Evolutionary conservation across 176 grass and related monocot species (phyloP).

Genomic region (Raddia guianensis): DNA sequence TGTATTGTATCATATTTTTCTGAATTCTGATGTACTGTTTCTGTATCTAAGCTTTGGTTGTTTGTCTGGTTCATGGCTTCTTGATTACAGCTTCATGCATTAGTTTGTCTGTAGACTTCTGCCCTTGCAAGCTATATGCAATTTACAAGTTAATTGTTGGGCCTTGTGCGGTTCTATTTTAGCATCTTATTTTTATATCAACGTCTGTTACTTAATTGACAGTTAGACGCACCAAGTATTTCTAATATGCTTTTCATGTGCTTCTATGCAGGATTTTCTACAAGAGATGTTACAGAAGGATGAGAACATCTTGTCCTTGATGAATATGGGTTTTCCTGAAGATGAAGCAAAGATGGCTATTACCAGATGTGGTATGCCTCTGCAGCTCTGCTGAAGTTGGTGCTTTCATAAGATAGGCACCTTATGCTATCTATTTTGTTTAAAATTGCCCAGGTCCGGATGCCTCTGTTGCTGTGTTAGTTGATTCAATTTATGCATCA

Average conservation of each 20-base stretch:
- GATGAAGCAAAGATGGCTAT: slow-evolving; percentile 64
- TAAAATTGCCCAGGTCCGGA: slow-evolving; percentile 62
- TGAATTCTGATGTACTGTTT: neutral
- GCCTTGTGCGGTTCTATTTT: neutral
- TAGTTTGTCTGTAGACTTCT: neutral
- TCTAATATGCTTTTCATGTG: slow-evolving; percentile 23
- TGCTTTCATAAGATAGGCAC: neutral
- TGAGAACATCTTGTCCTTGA: slow-evolving; percentile 54
- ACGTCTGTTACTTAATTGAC: neutral
- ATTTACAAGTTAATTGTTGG: neutral
- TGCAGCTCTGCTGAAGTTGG: slow-evolving; percentile 1
- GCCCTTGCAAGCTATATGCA: neutral
- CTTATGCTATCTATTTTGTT: slow-evolving; percentile 33
- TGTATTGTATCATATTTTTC: neutral
- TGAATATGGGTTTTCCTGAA: slow-evolving; percentile 76
- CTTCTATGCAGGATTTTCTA: slow-evolving; percentile 64
- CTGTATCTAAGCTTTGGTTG: neutral
- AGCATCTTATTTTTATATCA: neutral
- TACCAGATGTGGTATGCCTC: slow-evolving; percentile 79
- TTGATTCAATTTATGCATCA: slow-evolving; percentile 79
- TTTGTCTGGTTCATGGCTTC: neutral
- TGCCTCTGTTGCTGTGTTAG: slow-evolving; percentile 56
- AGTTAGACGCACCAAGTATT: slow-evolving; percentile 4
- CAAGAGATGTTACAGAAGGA: slow-evolving; percentile 62
- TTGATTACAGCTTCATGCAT: neutral